Percentiles rank a stretch among this genome's conserved stretches.
phyloP scores from a whole-genome alignment of 768 basidiomycete genomes.

The Lentinula sp. region DNA sequence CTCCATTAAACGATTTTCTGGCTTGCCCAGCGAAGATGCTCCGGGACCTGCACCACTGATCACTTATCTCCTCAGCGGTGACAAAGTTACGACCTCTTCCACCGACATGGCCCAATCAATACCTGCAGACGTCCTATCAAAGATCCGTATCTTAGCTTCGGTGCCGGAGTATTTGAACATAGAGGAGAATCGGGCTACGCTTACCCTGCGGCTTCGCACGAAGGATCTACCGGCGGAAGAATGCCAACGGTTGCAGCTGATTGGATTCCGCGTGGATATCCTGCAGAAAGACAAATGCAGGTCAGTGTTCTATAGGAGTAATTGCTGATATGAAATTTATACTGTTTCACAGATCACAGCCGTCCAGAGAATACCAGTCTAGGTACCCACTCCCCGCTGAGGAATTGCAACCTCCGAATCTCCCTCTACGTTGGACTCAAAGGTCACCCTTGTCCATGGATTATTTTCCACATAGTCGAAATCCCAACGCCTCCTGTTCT shows the following conservation, averaged over 20 bases:
- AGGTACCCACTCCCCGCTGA: conserved; percentile 52
- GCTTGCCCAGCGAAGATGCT: conserved; percentile 26
- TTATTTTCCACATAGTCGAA: conserved; percentile 24
- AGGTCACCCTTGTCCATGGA: conserved; percentile 48
- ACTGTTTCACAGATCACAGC: conserved; percentile 27
- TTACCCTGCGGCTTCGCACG: conserved; percentile 57
- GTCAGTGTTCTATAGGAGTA: conserved; percentile 29
- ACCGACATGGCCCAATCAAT: conserved; percentile 24
- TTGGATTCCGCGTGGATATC: conserved; percentile 49
- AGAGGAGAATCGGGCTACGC: conserved; percentile 39
- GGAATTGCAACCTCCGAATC: conserved; percentile 56
- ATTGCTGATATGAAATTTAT: background rate
- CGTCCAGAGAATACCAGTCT: conserved; percentile 33
- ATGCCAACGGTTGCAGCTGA: conserved; percentile 50
- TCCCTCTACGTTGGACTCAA: conserved; percentile 51
- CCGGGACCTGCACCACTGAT: conserved; percentile 26
- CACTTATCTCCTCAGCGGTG: conserved; percentile 29
- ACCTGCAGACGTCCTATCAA: conserved; percentile 48
- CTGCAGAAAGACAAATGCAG: conserved; percentile 62
- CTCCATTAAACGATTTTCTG: conserved; percentile 46
- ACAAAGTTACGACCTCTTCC: conserved; percentile 10
- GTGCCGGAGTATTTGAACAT: conserved; percentile 51
- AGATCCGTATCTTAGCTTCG: conserved; percentile 59
- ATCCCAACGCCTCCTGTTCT: conserved; percentile 17
- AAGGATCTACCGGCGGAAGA: conserved; percentile 41